These are phyloP conservation scores for Anaeromyces robustus DNA, from an alignment of 192 early-diverging fungal genomes.

Conservation along the genomic window DNA sequence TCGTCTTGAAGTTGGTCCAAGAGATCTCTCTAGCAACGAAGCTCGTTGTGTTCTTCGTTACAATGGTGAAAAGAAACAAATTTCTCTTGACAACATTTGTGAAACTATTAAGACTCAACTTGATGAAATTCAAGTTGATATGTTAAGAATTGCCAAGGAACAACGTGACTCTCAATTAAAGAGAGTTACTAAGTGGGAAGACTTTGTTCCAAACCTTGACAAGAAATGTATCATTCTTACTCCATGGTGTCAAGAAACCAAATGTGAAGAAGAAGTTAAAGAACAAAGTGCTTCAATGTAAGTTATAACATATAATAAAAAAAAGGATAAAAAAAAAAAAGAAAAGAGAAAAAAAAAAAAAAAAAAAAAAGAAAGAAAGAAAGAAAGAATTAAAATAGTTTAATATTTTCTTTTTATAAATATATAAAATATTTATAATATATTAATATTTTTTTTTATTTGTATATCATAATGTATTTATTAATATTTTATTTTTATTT, in stretches of 20 bases:
- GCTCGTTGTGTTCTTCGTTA: conserved; percentile 71
- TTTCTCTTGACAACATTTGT: conserved; percentile 46
- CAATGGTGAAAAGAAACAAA: conserved; percentile 37
- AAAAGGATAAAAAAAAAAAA: background rate
- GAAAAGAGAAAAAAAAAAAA: too few relatives aligned
- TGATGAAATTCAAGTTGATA: conserved; percentile 67
- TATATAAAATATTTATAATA: too few relatives aligned
- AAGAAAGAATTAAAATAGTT: too few relatives aligned
- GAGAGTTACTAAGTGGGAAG: conserved; percentile 73
- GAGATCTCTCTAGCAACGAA: conserved; percentile 71
- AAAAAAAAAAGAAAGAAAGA: too few relatives aligned
- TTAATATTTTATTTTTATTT: too few relatives aligned
- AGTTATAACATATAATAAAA: conserved; percentile 6
- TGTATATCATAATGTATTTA: too few relatives aligned
- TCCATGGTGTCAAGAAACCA: conserved; percentile 87
- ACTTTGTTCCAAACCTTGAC: conserved; percentile 84
- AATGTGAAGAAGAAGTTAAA: conserved; percentile 95
- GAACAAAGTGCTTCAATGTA: conserved; percentile 63
- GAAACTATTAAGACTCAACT: conserved; percentile 41
- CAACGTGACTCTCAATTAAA: conserved; percentile 58
- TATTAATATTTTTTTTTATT: too few relatives aligned
- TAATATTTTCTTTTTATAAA: too few relatives aligned
- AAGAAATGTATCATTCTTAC: conserved; percentile 70
- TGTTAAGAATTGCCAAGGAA: conserved; percentile 73
- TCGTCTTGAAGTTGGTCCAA: conserved; percentile 92